Percentiles rank a stretch among this genome's conserved stretches.
Conservation (phyloP, 768 basidiomycete species). For the Punctularia strigosozonata region DNA sequence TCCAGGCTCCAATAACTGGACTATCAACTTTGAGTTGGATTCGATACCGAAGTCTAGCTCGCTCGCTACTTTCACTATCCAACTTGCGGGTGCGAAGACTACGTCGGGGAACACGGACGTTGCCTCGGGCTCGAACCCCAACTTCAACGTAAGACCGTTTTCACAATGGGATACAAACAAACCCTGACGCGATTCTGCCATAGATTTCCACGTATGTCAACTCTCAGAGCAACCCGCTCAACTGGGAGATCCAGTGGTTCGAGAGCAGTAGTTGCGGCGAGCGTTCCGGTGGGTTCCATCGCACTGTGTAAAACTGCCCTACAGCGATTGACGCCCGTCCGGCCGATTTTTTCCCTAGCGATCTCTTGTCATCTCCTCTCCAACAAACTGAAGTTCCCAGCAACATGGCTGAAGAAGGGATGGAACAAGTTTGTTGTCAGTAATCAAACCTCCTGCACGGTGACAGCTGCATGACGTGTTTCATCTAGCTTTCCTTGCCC, state of each 20-base stretch:
- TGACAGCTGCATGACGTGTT: slow-evolving; percentile 1
- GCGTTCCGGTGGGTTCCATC: slow-evolving; percentile 13
- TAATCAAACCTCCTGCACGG: not conserved
- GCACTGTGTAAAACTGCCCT: not conserved
- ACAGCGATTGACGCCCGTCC: not conserved
- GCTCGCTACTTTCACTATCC: slow-evolving; percentile 15
- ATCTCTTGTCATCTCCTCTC: slow-evolving; percentile 15
- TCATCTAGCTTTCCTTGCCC: slow-evolving; percentile 9
- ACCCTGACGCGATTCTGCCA: not conserved
- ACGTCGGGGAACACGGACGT: slow-evolving; percentile 17
- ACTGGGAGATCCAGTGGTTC: slow-evolving; percentile 9
- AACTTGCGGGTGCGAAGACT: slow-evolving; percentile 16
- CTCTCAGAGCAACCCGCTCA: slow-evolving; percentile 2
- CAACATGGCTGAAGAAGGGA: slow-evolving; percentile 11
- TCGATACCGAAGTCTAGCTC: slow-evolving; percentile 2
- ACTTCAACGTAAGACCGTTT: slow-evolving; percentile 10
- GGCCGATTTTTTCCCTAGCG: slow-evolving; percentile 4
- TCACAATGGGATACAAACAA: too few species aligned
- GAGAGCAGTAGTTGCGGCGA: slow-evolving; percentile 18
- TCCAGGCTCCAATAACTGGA: slow-evolving; percentile 12
- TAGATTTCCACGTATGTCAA: slow-evolving; percentile 11
- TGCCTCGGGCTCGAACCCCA: slow-evolving; percentile 4
- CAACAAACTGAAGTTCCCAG: slow-evolving; percentile 14
- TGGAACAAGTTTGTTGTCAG: slow-evolving; percentile 13
- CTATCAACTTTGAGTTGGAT: slow-evolving; percentile 15